Conservation (phyloP, 371 early-diverging fungal genomes). For the Circinella umbellata region DNA sequence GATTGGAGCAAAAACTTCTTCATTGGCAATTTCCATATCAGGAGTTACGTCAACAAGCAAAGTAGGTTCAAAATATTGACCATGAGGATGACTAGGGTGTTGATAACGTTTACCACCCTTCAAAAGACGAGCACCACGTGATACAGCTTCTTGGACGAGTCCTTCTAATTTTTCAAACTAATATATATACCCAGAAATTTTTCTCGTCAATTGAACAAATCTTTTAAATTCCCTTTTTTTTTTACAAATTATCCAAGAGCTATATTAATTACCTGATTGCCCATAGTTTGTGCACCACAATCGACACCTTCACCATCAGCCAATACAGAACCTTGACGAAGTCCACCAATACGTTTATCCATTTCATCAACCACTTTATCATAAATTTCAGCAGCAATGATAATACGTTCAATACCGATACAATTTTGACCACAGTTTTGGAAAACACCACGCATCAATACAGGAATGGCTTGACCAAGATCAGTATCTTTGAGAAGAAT, state of each 20-base stretch:
- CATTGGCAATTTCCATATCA: slow-evolving; percentile 75
- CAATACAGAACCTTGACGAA: slow-evolving; percentile 75
- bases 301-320: slow-evolving; percentile 74
- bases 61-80: slow-evolving; percentile 85
- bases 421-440: slow-evolving; percentile 91
- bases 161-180: slow-evolving; percentile 48
- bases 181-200: too few species aligned
- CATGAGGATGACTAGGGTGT: slow-evolving; percentile 71
- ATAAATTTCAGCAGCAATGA: slow-evolving; percentile 71
- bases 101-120: slow-evolving; percentile 69
- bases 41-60: slow-evolving; percentile 77
- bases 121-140: slow-evolving; percentile 76
- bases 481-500: slow-evolving; percentile 80
- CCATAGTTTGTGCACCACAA: slow-evolving; percentile 80
- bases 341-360: slow-evolving; percentile 52
- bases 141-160: slow-evolving; percentile 71
- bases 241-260: not conserved
- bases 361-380: slow-evolving; percentile 71
- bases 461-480: slow-evolving; percentile 67
- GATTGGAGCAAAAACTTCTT: slow-evolving; percentile 86
- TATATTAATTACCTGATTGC: slow-evolving; percentile 47
- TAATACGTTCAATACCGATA: slow-evolving; percentile 79
- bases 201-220: too few species aligned
- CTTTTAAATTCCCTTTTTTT: not conserved
- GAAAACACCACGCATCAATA: slow-evolving; percentile 81